phyloP scores from a whole-genome alignment of 495 filamentous ascomycete genomes.

The Pseudomonodictys pantanalensis region DNA sequence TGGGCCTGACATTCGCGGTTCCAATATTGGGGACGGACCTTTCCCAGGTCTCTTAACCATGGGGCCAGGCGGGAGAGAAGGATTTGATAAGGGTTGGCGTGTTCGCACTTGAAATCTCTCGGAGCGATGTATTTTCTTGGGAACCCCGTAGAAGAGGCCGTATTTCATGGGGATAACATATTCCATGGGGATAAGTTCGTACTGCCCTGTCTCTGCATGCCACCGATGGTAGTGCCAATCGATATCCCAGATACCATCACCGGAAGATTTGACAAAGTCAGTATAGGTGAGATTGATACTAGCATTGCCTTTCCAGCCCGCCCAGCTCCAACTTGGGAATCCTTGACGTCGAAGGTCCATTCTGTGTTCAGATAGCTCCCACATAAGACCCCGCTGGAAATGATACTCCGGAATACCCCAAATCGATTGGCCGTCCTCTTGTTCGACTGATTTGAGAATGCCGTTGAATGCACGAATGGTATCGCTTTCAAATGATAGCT shows the following conservation, averaged over 20 bases:
- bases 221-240: not conserved
- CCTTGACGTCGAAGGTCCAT: not conserved
- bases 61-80: too few relatives aligned
- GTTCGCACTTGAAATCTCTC: too few relatives aligned
- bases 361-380: not conserved
- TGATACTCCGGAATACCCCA: not conserved
- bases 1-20: too few relatives aligned
- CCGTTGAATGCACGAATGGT: not conserved
- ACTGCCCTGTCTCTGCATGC: not conserved
- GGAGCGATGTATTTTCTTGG: too few relatives aligned
- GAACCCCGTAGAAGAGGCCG: too few relatives aligned
- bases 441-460: not conserved
- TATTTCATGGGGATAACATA: too few relatives aligned
- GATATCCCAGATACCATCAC: not conserved
- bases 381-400: not conserved
- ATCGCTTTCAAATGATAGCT: not conserved
- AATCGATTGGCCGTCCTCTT: not conserved
- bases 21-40: too few relatives aligned
- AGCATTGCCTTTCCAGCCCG: not conserved
- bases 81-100: too few relatives aligned
- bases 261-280: not conserved
- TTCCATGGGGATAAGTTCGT: too few relatives aligned
- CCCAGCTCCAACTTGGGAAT: not conserved
- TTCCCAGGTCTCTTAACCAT: too few relatives aligned
- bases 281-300: not conserved